Percentiles rank a stretch among this genome's conserved stretches.
phyloP scores from a whole-genome alignment of 768 basidiomycete species.

The Tricholoma hemisulphureum region DNA sequence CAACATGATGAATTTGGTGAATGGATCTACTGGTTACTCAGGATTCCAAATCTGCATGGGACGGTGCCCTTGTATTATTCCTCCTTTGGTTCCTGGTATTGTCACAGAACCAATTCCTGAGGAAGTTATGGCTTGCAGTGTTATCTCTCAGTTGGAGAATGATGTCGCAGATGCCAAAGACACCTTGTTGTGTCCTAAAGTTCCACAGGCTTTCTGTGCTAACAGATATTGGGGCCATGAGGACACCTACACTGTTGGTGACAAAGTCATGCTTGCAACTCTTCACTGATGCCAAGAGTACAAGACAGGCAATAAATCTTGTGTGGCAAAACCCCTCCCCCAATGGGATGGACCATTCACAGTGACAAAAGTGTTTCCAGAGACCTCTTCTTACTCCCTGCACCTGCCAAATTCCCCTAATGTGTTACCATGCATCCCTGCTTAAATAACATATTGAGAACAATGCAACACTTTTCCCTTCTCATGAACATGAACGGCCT shows the following conservation, averaged over 20 bases:
- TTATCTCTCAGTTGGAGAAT: slow-evolving; percentile 7
- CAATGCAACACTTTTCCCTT: no score
- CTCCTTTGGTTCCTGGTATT: slow-evolving; percentile 13
- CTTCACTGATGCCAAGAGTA: slow-evolving; percentile 21
- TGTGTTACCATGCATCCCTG: no score
- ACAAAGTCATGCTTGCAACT: slow-evolving; percentile 31
- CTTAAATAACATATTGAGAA: no score
- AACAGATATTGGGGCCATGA: neutral
- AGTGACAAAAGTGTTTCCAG: slow-evolving; percentile 15
- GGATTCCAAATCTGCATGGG: no score
- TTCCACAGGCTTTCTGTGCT: neutral
- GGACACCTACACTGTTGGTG: neutral
- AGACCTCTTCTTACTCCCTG: slow-evolving; percentile 18
- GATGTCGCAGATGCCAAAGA: slow-evolving; percentile 8
- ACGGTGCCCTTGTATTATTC: slow-evolving; percentile 18
- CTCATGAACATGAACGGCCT: no score
- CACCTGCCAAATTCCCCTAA: slow-evolving; percentile 16
- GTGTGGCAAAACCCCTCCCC: slow-evolving; percentile 16
- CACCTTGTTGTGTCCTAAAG: slow-evolving; percentile 11
- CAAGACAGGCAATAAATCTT: slow-evolving; percentile 14
- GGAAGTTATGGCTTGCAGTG: neutral
- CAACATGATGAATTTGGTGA: slow-evolving; percentile 19
- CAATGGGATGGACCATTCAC: slow-evolving; percentile 28
- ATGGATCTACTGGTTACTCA: slow-evolving; percentile 19
- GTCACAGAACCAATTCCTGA: neutral